These are phyloP conservation scores for Entophlyctis luteolus DNA, from an alignment of 192 early-diverging fungal species.

Conservation along the genomic window DNA sequence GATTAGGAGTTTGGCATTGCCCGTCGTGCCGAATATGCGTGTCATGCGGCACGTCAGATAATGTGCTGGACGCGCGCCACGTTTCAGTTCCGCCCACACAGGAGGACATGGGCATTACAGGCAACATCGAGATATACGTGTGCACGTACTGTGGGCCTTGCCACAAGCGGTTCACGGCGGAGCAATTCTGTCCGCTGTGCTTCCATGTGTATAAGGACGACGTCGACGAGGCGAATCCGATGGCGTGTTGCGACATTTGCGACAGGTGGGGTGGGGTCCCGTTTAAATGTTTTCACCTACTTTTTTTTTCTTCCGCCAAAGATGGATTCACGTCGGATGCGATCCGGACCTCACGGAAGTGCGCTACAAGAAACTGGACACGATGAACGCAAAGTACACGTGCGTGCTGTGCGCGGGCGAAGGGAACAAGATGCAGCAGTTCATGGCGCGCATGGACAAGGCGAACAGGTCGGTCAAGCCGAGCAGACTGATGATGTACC, in stretches of 20 bases:
- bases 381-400: conserved; percentile 40
- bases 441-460: conserved; percentile 14
- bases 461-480: neutral
- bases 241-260: conserved; percentile 52
- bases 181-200: conserved; percentile 48
- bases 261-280: conserved; percentile 31
- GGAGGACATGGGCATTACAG: conserved; percentile 15
- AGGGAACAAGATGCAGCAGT: conserved; percentile 5
- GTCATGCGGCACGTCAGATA: conserved; percentile 27
- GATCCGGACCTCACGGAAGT: conserved; percentile 42
- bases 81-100: conserved; percentile 32
- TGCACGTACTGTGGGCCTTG: conserved; percentile 46
- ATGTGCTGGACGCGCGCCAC: conserved; percentile 31
- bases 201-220: conserved; percentile 44
- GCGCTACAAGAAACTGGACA: conserved; percentile 33
- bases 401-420: conserved; percentile 43
- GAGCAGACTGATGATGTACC: conserved; percentile 25
- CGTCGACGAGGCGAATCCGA: conserved; percentile 39
- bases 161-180: conserved; percentile 32
- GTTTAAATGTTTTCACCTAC: neutral
- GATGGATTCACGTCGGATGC: conserved; percentile 56
- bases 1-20: conserved; percentile 47
- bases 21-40: conserved; percentile 39
- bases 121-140: conserved; percentile 36
- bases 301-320: conserved; percentile 6